These are phyloP conservation scores for Diaporthe helianthi DNA, from an alignment of 2,329 filamentous ascomycete species.

Conservation along the genomic window DNA sequence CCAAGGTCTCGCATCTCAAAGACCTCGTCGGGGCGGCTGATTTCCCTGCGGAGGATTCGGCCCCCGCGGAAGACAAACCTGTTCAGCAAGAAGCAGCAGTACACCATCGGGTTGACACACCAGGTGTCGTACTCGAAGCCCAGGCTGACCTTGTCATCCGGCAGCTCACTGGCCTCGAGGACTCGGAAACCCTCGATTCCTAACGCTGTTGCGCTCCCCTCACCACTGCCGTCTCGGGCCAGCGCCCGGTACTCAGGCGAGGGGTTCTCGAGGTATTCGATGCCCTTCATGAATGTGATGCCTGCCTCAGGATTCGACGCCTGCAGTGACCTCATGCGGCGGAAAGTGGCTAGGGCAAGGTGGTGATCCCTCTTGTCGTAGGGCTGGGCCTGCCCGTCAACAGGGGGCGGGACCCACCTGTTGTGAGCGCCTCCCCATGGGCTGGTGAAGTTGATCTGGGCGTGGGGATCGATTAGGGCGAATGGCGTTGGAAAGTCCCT, in stretches of 20 bases:
- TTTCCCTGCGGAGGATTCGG: conserved; percentile 43
- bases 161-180: conserved; percentile 47
- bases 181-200: conserved; percentile 49
- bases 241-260: conserved; percentile 48
- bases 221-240: conserved; percentile 39
- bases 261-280: conserved; percentile 60
- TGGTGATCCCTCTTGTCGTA: conserved; percentile 49
- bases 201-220: conserved; percentile 40
- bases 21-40: conserved; percentile 48
- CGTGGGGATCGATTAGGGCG: conserved; percentile 50
- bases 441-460: conserved; percentile 60
- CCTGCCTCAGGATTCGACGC: conserved; percentile 48
- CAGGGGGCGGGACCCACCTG: conserved; percentile 54
- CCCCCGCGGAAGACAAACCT: conserved; percentile 49
- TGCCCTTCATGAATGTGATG: conserved; percentile 55
- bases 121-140: conserved; percentile 61
- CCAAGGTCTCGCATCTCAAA: conserved; percentile 45
- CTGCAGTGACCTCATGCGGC: conserved; percentile 48
- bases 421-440: conserved; percentile 66
- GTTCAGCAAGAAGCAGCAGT: conserved; percentile 56
- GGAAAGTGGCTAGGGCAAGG: conserved; percentile 51
- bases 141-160: conserved; percentile 49
- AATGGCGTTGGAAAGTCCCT: conserved; percentile 55
- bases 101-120: conserved; percentile 62
- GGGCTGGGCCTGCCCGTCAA: conserved; percentile 32